Conservation (phyloP, 1,284 basidiomycete species). For the Austroboletus niveus region DNA sequence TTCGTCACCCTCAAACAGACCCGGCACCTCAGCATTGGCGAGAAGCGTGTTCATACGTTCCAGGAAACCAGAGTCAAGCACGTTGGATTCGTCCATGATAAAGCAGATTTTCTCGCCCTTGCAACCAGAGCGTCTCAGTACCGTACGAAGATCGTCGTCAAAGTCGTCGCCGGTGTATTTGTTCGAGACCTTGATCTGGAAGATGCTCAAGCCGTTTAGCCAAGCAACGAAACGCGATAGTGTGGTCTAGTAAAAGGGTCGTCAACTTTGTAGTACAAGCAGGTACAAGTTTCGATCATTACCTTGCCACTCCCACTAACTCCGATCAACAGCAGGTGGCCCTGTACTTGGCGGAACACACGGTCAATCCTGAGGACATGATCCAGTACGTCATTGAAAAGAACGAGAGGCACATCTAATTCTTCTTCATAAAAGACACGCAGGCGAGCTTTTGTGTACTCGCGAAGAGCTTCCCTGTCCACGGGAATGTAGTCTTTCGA, state of each 20-base stretch:
- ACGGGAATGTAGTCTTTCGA: slow-evolving; percentile 97
- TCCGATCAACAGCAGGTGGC: slow-evolving; percentile 94
- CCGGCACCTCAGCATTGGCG: slow-evolving; percentile 99
- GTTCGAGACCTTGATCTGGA: slow-evolving; percentile 98
- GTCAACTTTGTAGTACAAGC: slow-evolving; percentile 11
- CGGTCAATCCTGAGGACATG: slow-evolving; percentile 97
- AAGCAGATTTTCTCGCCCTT: slow-evolving; percentile 99
- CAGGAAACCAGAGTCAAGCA: slow-evolving; percentile 96
- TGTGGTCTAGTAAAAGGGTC: slow-evolving; percentile 67
- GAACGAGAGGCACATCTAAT: slow-evolving; percentile 94
- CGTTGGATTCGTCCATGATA: slow-evolving; percentile 99
- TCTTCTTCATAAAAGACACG: slow-evolving; percentile 98
- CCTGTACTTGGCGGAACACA: slow-evolving; percentile 98
- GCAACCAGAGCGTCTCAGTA: slow-evolving; percentile 92
- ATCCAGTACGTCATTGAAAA: slow-evolving; percentile 98
- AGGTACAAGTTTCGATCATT: slow-evolving; percentile 19
- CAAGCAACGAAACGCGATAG: slow-evolving; percentile 98
- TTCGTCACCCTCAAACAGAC: slow-evolving; percentile 98
- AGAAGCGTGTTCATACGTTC: slow-evolving; percentile 99
- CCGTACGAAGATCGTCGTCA: slow-evolving; percentile 93
- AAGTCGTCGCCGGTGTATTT: slow-evolving; percentile 99
- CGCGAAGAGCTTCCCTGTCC: slow-evolving; percentile 88
- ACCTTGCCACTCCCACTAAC: slow-evolving; percentile 98
- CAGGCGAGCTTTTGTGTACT: slow-evolving; percentile 95
- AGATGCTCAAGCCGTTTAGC: slow-evolving; percentile 99